Evolutionary conservation across 768 basidiomycete species (phyloP).

Genomic region (Hericium erinaceus): DNA sequence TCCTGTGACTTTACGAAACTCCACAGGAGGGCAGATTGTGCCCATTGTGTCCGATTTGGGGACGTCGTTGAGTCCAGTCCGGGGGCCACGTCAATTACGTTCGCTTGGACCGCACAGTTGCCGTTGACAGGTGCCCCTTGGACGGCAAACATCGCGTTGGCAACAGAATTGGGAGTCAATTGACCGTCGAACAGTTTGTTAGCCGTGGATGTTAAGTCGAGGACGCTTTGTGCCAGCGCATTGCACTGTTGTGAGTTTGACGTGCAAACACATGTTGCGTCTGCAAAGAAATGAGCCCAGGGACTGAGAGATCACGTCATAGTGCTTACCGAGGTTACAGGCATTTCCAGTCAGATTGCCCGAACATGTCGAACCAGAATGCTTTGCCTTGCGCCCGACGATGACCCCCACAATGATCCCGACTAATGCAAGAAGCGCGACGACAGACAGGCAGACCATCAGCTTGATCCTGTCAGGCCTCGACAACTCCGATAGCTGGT

Average conservation of each 20-base stretch:
- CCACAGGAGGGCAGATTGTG: constrained; percentile 52
- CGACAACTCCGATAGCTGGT: constrained; percentile 3
- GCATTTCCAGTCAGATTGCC: constrained; percentile 36
- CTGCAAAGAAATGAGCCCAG: constrained; percentile 22
- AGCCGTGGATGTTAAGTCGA: constrained; percentile 38
- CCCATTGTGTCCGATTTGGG: constrained; percentile 49
- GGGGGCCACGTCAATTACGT: constrained; percentile 45
- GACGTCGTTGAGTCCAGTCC: constrained; percentile 28
- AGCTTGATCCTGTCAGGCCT: constrained; percentile 10
- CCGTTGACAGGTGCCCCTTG: constrained; percentile 33
- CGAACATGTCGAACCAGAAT: constrained; percentile 24
- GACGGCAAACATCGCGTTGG: constrained; percentile 39
- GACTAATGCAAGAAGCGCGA: constrained; percentile 25
- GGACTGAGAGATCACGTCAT: not conserved
- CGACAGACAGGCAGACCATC: constrained; percentile 5
- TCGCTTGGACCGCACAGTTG: constrained; percentile 45
- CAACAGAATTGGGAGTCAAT: constrained; percentile 34
- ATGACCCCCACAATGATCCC: constrained; percentile 37
- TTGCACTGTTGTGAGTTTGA: constrained; percentile 36
- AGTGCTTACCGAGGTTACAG: constrained; percentile 47
- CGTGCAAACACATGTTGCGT: constrained; percentile 55
- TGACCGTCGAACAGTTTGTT: constrained; percentile 40
- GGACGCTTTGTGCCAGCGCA: constrained; percentile 42
- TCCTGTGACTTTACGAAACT: constrained; percentile 46
- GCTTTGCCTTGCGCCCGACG: constrained; percentile 21